phyloP scores from a whole-genome alignment of 805 yeast genomes.

The Kockiozyma suomiensis region DNA sequence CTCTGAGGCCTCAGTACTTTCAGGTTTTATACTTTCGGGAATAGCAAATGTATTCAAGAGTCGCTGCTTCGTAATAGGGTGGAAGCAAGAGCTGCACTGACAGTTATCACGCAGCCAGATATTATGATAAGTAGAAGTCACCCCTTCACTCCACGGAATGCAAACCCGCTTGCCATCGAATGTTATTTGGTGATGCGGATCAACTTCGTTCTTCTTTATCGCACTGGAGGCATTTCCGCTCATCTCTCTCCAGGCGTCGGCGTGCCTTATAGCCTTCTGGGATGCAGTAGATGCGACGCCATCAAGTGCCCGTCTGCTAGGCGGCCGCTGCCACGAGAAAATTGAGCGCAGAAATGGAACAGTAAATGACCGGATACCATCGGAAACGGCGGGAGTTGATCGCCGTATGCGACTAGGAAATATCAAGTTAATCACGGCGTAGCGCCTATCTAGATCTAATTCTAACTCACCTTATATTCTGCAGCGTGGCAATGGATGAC shows the following conservation, averaged over 20 bases:
- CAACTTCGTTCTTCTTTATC: constrained; percentile 16
- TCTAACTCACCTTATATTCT: neutral
- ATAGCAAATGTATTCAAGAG: constrained; percentile 55
- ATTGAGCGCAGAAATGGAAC: neutral
- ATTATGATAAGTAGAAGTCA: constrained; percentile 45
- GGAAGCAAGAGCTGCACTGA: constrained; percentile 59
- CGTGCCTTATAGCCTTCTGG: neutral
- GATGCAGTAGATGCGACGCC: neutral
- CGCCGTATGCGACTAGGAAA: neutral
- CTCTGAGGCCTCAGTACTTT: constrained; percentile 27
- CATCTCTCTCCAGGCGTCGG: constrained; percentile 8
- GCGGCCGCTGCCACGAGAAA: constrained; percentile 3
- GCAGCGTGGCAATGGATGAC: neutral
- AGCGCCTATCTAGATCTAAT: neutral
- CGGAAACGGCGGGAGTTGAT: neutral
- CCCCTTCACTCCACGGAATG: constrained; percentile 39
- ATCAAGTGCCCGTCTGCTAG: neutral
- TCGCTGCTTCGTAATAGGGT: constrained; percentile 60
- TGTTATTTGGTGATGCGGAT: constrained; percentile 34
- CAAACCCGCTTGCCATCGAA: constrained; percentile 36
- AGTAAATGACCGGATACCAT: neutral
- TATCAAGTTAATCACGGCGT: neutral
- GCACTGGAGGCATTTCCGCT: constrained; percentile 19
- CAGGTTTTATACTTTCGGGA: constrained; percentile 43
- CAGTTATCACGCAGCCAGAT: constrained; percentile 71